Evolutionary conservation across 805 yeast species (phyloP), one percentile per base, ranked within the genome.

Genomic region (Candida pini): DNA sequence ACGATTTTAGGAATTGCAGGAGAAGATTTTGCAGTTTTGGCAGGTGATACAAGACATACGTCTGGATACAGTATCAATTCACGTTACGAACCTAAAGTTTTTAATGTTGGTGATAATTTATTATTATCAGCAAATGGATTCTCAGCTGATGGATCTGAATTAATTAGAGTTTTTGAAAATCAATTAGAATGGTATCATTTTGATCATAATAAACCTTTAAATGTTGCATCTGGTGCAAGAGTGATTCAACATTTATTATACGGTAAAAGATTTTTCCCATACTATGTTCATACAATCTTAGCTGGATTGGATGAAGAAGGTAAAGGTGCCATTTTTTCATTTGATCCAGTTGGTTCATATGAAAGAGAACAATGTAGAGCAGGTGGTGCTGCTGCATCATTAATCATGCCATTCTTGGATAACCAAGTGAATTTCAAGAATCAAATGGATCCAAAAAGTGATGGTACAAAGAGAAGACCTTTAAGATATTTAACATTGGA

Each of bases 31-130:
- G 96, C 96, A 14, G 92, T 92, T 23, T 69, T 92, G 41, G 98
- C 98, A 1, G 97, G 97, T 30, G 98, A 92, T 60, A 92, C 98
- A n/a, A 81, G 98, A 68, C 94, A 84, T 54, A 86, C 95, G 5
- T 80, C 83, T 14, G 98, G 97, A 16, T 92, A 88, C 64, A 79
- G 85, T 43, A 92, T 92, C 60, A 88, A 92, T 59, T 80, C 97
- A 8, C 78, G 98, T 55, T 80, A 83, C 59, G 92, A 86, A 59
- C 92, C 95, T 28, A 89, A 87, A 60, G 84, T 92, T 36, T 81
- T 85, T 51, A 76, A 81, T 47, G 82, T 86, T 39, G 97, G 97
- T 33, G 97, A 90, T 60, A 73, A 83, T 54, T 69, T 92, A 34
- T 73, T 84, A 45, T 73, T 92, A 65, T 78, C 94, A 2, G 96